Percentiles rank a stretch among this genome's conserved stretches.
These are phyloP conservation scores for Pseudocercospora fuligena DNA, from an alignment of 2,329 filamentous ascomycete genomes.

Conservation along the genomic window DNA sequence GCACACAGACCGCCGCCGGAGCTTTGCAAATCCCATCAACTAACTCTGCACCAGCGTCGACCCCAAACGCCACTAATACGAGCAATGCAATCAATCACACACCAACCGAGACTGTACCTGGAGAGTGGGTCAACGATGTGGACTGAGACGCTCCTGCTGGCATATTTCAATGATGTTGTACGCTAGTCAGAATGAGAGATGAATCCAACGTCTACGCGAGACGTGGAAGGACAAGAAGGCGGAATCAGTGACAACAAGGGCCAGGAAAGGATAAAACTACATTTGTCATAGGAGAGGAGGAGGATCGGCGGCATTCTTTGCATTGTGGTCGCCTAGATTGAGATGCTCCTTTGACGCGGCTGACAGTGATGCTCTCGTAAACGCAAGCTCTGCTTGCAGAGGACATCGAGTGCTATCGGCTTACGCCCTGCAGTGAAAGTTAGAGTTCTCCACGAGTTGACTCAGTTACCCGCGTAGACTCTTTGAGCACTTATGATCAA, in stretches of 20 bases:
- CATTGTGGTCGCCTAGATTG: no score
- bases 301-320: not conserved
- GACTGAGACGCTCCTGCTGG: not conserved
- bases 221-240: not conserved
- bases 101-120: not conserved
- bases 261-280: not conserved
- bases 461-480: no score
- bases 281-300: not conserved
- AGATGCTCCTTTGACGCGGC: not conserved
- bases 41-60: no score
- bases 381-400: not conserved
- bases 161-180: not conserved
- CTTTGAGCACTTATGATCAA: no score
- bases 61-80: no score
- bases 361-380: not conserved
- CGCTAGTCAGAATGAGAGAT: not conserved
- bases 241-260: not conserved
- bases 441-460: no score
- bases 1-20: not conserved
- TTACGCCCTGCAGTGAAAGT: no score
- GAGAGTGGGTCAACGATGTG: conserved; percentile 10
- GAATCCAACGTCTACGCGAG: not conserved
- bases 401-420: no score
- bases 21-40: not conserved
- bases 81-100: no score